Evolutionary conservation across 2,329 filamentous ascomycete genomes (phyloP), one percentile per base, ranked within the genome.

Genomic region (Dendryphion nanum): DNA sequence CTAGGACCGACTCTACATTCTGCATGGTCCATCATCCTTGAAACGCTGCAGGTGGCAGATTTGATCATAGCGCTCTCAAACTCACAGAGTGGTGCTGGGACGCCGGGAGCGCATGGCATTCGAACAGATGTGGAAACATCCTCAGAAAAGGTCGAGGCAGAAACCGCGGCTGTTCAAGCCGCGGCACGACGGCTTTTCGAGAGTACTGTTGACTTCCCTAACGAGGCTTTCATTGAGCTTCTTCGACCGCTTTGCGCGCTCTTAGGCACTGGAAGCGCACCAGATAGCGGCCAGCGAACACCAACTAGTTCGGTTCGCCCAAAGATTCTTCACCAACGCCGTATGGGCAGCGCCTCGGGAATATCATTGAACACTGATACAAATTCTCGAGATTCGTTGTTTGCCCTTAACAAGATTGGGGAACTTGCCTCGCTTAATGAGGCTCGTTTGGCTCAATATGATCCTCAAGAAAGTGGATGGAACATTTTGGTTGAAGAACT

Each of bases 1-100:
- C 70, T 98, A 1, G 93, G 93, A 0, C 89, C 93, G 3, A 95
- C 89, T 0, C 74, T 98, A 1, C 83, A 86, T 23, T 75, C 78
- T 12, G 86, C 91, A 1, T 98, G 94, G 87, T 83, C 82, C 2
- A 97, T 98, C 41, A 75, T 98, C 13, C 76, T 98, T 1, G 90
- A 95, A 56, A 95, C 90, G 0, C 70, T 98, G 6, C 89, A 96
- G 56, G 88, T 96, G 63, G 90, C 91, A 3, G 93, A 97, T 53
- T 82, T 95, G 45, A 83, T 97, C 4, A 76, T 96, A 18, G 76
- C 79, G 8, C 55, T 66, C 14, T 66, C 64, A n/a, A 59, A 53
- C 30, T 50, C 54, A 6, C 44, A 46, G 24, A 42, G 40, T 18
- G 47, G 46, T 16, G 39, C 37, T 13, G 51, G 61, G 18, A 41